phyloP scores from a whole-genome alignment of 1,284 basidiomycete species.

The Leccinum griseonigrum region DNA sequence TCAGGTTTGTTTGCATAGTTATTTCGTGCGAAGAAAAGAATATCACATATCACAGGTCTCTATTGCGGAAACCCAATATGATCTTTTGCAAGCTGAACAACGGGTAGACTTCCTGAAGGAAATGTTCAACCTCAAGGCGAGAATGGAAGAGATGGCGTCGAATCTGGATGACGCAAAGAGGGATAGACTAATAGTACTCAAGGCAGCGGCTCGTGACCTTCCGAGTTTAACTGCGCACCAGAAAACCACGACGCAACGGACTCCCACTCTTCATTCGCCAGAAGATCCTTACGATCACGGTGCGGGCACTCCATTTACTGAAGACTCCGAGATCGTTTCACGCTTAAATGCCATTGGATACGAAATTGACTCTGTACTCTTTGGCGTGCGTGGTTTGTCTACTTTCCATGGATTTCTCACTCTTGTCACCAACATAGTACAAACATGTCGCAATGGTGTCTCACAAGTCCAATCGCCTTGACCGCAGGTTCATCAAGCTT shows the following conservation, averaged over 20 bases:
- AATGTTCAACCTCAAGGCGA: background rate
- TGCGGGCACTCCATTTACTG: background rate
- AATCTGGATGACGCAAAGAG: background rate
- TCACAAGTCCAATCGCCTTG: background rate
- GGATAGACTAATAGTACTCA: background rate
- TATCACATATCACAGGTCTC: background rate
- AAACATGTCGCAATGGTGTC: background rate
- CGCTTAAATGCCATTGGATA: background rate
- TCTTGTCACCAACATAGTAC: background rate
- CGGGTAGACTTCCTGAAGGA: background rate
- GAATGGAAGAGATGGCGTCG: background rate
- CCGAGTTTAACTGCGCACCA: background rate
- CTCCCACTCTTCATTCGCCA: background rate
- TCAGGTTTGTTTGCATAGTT: background rate
- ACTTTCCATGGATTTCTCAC: background rate
- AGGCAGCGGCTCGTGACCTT: background rate
- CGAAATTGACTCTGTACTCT: background rate
- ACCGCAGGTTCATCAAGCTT: background rate
- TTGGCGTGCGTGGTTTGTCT: background rate
- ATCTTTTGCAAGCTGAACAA: background rate
- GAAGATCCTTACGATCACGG: background rate
- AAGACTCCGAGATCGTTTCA: background rate
- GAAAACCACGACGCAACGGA: background rate
- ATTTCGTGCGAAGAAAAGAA: background rate
- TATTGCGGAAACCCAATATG: background rate